Base-by-base conservation (phyloP, 2,329 filamentous ascomycete genomes). In the Chaetomiaceae sp. region DNA sequence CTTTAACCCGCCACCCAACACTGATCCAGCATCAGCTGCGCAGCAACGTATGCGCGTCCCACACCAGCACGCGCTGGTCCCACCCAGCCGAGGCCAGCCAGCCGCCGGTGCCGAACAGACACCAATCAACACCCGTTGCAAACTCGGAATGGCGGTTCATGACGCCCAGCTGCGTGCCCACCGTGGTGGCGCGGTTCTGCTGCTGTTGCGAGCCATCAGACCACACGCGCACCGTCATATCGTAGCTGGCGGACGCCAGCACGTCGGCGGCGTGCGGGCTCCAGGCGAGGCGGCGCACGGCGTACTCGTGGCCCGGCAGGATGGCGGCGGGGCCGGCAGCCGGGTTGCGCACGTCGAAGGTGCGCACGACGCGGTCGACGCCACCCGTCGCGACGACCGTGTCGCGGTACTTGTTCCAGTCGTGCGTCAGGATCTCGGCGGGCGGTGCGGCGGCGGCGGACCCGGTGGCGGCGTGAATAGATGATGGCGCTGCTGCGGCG, bases 361-460 rank as follows among this genome's bases (percentile, higher is more conserved):
- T 93, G 38, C 93, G 82, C 50, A 98, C 83, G 15, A 84, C 70
- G 44, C 86, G 79, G 65, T 98, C 93, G 3, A 97, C 93, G 45
- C 93, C 91, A 1, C 81, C 93, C 0, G 88, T 88, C 0, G 93
- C 93, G 45, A 98, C 72, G 20, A 96, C 74, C 0, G 82, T 84
- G 55, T 89, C 81, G 32, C 86, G 79, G 68, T 98, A 98, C 68
- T 98, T 98, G 71, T 98, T 98, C 93, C 93, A 98, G 66, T 98
- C 93, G 67, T 97, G 93, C 0, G 90, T 95, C 26, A 98, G 76
- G 30, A 88, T 81, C 71, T 98, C 93, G 9, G 81, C 76, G 0
- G 89, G 88, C n/a, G 80, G 67, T 27, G 68, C 62, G 22, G 67
- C 69, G 40, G 60, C 64, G 48, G 52, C 47, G 24, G 35, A n/a